Percentiles rank a stretch among this genome's conserved stretches.
phyloP scores from a whole-genome alignment of 305 asterid species.

The Solanum aculeatissimum region DNA sequence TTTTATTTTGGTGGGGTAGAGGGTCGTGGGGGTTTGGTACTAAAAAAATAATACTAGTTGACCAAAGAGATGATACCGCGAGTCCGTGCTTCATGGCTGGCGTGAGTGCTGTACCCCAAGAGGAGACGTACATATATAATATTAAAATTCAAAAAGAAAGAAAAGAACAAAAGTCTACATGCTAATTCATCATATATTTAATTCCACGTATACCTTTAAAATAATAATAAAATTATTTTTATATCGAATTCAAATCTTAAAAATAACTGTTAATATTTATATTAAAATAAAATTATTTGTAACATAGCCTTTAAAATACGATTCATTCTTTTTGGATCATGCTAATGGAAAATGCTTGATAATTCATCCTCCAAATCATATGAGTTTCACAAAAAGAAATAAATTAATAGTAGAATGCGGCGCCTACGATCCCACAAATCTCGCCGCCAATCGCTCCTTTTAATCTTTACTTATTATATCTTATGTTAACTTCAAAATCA shows the following conservation, averaged over 20 bases:
- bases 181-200: not conserved
- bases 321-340: too few relatives aligned
- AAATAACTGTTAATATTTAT: not conserved
- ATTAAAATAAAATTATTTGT: too few relatives aligned
- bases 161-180: not conserved
- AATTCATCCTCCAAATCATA: not conserved
- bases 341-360: too few relatives aligned
- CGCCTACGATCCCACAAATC: constrained; percentile 36
- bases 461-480: not conserved
- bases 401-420: constrained; percentile 16
- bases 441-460: constrained; percentile 45
- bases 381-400: not conserved
- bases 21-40: not conserved
- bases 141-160: not conserved
- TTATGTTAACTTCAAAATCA: not conserved
- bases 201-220: not conserved
- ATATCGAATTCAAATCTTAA: not conserved
- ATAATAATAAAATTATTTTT: not conserved
- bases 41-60: not conserved
- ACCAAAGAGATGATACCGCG: not conserved
- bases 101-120: not conserved
- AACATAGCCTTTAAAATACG: too few relatives aligned
- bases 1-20: not conserved
- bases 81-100: not conserved
- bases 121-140: not conserved